Evolutionary conservation across 1,139 yeast species (phyloP), one percentile per base, ranked within the genome.

Genomic region (Candida sp.): DNA sequence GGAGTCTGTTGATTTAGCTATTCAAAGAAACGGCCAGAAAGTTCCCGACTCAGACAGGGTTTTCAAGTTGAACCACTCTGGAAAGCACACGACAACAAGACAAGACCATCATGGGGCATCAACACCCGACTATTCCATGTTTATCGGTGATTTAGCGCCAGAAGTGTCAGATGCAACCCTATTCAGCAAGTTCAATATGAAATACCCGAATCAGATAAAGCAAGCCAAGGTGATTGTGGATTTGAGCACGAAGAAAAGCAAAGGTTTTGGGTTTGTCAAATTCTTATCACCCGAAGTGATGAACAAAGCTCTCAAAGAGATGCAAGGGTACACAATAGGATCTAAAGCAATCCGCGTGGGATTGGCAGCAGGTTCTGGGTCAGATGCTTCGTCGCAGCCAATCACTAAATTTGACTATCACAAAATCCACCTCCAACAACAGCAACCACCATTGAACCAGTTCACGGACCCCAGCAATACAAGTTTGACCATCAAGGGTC

Each of bases 241-340:
- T 65, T 86, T 91, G 3, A 75, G 80, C 25, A 84, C 96, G 2
- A 89, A 88, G 17, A 76, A 80, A 25, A 87, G 97, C 3, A 84
- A 94, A 59, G 96, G 98, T 39, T 91, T 90, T 70, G 98, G 98
- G 1, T 92, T 93, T 69, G 94, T 92, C n/a, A 80, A 96, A 54
- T 91, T 93, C 66, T 73, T 81, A 42, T 81, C 83, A 51, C 88
- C 85, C 58, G 78, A 80, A n/a, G 90, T 88, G 50, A 88, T 92
- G 69, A 85, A 84, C 56, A 76, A 85, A 44, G 96, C 98, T 0
- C 72, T 90, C 40, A 70, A 77, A 28, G 96, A 90, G 63, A 90
- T 90, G 96, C 91, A 89, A 65, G 97, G 96, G 3, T 77, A 79
- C 28, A 77, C 85, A 66, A 72, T 90, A 42, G 91, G 90, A 47